phyloP scores from a whole-genome alignment of 345 rosid genomes.

The Theobroma cacao region DNA sequence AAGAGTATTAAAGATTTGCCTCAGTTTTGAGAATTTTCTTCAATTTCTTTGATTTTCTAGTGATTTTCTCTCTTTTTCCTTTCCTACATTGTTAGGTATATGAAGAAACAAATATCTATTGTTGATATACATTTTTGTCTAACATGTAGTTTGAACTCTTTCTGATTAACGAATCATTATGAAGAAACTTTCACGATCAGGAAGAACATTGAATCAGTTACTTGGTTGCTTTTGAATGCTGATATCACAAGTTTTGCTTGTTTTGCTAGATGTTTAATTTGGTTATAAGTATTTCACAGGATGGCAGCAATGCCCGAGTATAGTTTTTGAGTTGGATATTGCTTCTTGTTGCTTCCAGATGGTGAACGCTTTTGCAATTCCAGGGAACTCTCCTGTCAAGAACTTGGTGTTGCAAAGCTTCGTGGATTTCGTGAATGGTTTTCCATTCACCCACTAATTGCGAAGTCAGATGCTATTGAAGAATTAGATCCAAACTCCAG shows the following conservation, averaged over 20 bases:
- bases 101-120: neutral
- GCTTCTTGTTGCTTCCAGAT: conserved; percentile 36
- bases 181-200: neutral
- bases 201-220: neutral
- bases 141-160: neutral
- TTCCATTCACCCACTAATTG: conserved; percentile 68
- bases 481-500: conserved; percentile 41
- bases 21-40: neutral
- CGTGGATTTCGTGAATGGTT: conserved; percentile 83
- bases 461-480: conserved; percentile 40
- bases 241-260: neutral
- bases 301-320: neutral
- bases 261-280: neutral
- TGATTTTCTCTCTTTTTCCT: conserved; percentile 5
- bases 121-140: neutral
- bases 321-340: conserved; percentile 8
- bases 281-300: neutral
- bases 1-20: neutral
- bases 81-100: neutral
- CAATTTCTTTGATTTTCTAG: neutral
- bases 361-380: conserved; percentile 25
- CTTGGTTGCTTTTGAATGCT: neutral
- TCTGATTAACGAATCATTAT: neutral
- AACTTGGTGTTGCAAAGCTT: conserved; percentile 94
- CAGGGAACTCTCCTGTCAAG: conserved; percentile 61